Percentiles rank a stretch among this genome's conserved stretches.
Conservation (phyloP, 2,329 filamentous ascomycete species). For the Stachybotrys echinatus region DNA sequence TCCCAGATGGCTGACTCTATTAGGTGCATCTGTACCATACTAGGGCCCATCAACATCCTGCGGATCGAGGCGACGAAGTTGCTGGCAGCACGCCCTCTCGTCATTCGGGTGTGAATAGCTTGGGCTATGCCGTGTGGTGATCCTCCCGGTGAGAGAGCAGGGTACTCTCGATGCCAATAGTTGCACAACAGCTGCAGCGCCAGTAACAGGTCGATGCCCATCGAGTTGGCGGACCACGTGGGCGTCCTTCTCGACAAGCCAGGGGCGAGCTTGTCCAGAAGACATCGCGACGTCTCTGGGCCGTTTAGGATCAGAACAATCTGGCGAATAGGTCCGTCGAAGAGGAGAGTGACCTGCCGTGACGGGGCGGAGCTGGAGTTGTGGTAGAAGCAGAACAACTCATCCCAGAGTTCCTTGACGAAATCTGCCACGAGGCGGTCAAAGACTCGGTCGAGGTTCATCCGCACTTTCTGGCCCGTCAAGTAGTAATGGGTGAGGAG, state of each 20-base stretch:
- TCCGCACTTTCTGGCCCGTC: slow-evolving; percentile 20
- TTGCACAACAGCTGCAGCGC: slow-evolving; percentile 28
- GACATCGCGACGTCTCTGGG: slow-evolving; percentile 26
- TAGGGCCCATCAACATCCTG: slow-evolving; percentile 24
- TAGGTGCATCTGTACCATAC: slow-evolving; percentile 30
- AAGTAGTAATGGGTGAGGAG: slow-evolving; percentile 32
- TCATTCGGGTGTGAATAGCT: slow-evolving; percentile 21
- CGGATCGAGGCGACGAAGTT: slow-evolving; percentile 22
- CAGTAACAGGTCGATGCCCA: slow-evolving; percentile 26
- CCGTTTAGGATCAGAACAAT: slow-evolving; percentile 30
- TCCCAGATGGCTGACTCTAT: slow-evolving; percentile 31
- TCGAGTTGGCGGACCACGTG: slow-evolving; percentile 25
- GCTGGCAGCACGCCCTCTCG: slow-evolving; percentile 20
- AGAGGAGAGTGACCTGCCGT: slow-evolving; percentile 25
- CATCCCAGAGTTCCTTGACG: slow-evolving; percentile 26
- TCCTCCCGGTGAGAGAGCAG: slow-evolving; percentile 25
- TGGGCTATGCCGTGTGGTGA: slow-evolving; percentile 27
- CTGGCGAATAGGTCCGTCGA: slow-evolving; percentile 31
- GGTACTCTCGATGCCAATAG: slow-evolving; percentile 28
- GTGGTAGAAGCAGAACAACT: slow-evolving; percentile 27
- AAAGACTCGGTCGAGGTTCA: slow-evolving; percentile 29
- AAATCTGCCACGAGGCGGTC: slow-evolving; percentile 28
- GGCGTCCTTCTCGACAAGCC: slow-evolving; percentile 23
- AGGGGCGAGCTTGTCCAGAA: slow-evolving; percentile 28
- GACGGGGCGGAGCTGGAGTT: slow-evolving; percentile 17